A percentile compares a stretch with the other conserved stretches of the same genome.
Conservation (phyloP, 2,329 filamentous ascomycete genomes). For the Xylariaceae sp. region DNA sequence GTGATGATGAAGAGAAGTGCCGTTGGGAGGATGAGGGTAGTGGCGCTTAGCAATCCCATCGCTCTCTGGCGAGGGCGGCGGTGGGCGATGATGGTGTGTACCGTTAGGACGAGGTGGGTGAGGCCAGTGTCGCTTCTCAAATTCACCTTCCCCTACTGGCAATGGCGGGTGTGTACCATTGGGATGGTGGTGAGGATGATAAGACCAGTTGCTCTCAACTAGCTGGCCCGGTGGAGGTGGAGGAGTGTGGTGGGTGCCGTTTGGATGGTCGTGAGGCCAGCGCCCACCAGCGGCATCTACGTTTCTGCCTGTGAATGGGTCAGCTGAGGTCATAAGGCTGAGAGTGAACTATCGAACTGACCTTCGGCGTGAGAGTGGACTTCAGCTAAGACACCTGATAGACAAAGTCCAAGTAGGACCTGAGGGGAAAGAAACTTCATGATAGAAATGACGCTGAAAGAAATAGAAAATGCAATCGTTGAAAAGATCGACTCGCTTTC, state of each 20-base stretch:
- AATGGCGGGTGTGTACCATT: neutral
- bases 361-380: neutral
- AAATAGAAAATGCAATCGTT: neutral
- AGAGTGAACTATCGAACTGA: neutral
- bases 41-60: neutral
- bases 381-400: constrained; percentile 2
- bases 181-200: neutral
- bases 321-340: neutral
- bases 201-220: neutral
- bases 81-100: neutral
- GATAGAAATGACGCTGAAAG: neutral
- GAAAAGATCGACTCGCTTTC: neutral
- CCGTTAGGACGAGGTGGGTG: neutral
- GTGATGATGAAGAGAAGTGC: neutral
- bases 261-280: neutral
- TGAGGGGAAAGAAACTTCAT: constrained; percentile 4
- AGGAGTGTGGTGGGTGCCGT: neutral
- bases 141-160: neutral
- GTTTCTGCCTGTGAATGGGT: neutral
- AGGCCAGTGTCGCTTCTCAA: neutral
- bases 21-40: neutral
- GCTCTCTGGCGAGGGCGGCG: no score
- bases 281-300: neutral
- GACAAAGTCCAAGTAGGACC: neutral
- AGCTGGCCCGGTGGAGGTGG: neutral